Percentiles rank a stretch among this genome's conserved stretches.
These are phyloP conservation scores for Isoetes engelmannii DNA, from an alignment of 83 land plant genomes.

Conservation along the genomic window DNA sequence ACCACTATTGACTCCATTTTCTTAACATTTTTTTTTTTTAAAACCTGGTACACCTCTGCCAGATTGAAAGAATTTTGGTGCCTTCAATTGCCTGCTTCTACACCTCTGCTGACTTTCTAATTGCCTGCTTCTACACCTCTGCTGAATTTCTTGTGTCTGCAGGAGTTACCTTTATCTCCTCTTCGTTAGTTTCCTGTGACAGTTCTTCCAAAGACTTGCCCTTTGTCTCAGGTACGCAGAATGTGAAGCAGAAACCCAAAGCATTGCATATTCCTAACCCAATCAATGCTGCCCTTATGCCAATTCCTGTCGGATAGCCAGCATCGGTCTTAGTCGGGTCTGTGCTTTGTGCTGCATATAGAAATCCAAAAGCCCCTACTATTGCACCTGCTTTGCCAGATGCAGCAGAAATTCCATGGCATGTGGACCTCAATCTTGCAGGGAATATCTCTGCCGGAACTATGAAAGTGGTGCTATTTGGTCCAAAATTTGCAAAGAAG, in stretches of 20 bases:
- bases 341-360: conserved; percentile 14
- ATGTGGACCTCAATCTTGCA: conserved; percentile 8
- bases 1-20: no score
- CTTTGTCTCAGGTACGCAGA: conserved; percentile 14
- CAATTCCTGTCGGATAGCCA: conserved; percentile 13
- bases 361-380: conserved; percentile 13
- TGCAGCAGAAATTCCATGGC: conserved; percentile 14
- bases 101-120: no score
- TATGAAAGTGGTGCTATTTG: conserved; percentile 14
- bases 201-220: conserved; percentile 19
- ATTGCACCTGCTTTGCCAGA: conserved; percentile 16
- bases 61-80: no score
- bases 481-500: conserved; percentile 16
- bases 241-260: conserved; percentile 13
- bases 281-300: conserved; percentile 7
- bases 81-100: no score
- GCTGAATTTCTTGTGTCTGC: no score
- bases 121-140: no score
- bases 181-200: conserved; percentile 10
- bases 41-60: no score
- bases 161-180: no score
- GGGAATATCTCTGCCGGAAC: conserved; percentile 19
- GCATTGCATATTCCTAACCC: conserved; percentile 7
- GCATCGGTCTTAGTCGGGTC: conserved; percentile 3
- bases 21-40: no score